Conservation (phyloP, 192 early-diverging fungal genomes). For the Linnemannia schmuckeri region DNA sequence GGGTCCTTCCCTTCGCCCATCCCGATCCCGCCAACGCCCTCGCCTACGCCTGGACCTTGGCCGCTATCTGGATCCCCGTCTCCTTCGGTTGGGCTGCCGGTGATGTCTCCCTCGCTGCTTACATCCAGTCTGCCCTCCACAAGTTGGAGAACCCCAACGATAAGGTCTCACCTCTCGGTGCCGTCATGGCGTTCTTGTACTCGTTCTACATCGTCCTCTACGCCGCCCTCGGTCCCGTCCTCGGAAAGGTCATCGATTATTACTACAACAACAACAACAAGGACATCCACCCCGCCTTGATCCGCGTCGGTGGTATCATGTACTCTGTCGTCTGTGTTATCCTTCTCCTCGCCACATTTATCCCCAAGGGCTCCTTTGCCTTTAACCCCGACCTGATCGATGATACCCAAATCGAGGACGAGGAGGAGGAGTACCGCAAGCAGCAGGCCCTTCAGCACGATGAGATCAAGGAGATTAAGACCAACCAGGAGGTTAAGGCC, state of each 20-base stretch:
- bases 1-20: constrained; percentile 50
- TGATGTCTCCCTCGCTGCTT: constrained; percentile 69
- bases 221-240: constrained; percentile 53
- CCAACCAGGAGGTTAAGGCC: neutral
- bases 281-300: constrained; percentile 45
- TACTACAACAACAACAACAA: constrained; percentile 19
- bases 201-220: constrained; percentile 63
- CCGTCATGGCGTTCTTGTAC: constrained; percentile 74
- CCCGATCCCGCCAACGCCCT: constrained; percentile 27
- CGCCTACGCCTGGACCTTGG: constrained; percentile 60
- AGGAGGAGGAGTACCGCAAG: constrained; percentile 23
- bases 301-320: constrained; percentile 62
- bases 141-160: constrained; percentile 46
- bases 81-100: constrained; percentile 74
- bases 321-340: constrained; percentile 60
- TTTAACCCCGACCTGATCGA: constrained; percentile 57
- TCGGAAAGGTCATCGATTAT: constrained; percentile 60
- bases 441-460: neutral
- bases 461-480: constrained; percentile 21
- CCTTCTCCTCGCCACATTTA: constrained; percentile 64
- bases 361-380: constrained; percentile 66
- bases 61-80: constrained; percentile 60
- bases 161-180: constrained; percentile 60
- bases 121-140: constrained; percentile 61
- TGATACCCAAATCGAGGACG: constrained; percentile 26